Base-by-base conservation (phyloP, 306 rosid genomes). In the Cucumis melo region DNA sequence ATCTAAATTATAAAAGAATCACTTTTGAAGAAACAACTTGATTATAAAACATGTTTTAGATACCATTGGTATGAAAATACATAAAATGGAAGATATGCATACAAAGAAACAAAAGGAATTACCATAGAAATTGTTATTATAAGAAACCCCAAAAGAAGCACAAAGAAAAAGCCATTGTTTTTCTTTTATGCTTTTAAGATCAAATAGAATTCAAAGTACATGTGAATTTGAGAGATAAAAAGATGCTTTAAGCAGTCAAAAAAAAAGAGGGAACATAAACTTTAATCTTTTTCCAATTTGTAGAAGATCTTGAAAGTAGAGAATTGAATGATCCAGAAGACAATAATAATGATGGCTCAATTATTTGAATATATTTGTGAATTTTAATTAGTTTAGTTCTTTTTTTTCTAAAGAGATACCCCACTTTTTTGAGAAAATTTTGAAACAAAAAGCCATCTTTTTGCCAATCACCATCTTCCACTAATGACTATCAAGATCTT, bases 391-490 rank as follows among this genome's bases (percentile, higher is more conserved):
- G 55, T 10, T 68, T 60, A 46, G 53, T 46, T 46, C 13, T 2
- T 10, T 27, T 27, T 27, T 3, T 27, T 27, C 2, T 27, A 27
- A 38, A 39, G 29, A 32, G 57, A 2, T 27, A 20, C 55, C 75
- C 75, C 13, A 44, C 59, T 46, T 42, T 42, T 48, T 32, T 32
- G 36, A 32, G 27, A 50, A 44, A 27, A 1, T 14, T 50, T 50
- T 72, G 21, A 16, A 27, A 7, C 76, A 72, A 72, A 67, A 72
- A 72, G 42, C 46, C 17, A 13, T 7, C 15, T 48, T 5, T 5
- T 23, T 24, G 57, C 75, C 39, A 71, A 44, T 71, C 75, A 50
- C 41, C 14, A 24, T 72, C 76, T 50, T 72, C 76, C 76, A 72
- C 76, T 48, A 27, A 50, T 8, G 12, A 17, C 60, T 16, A 41